A percentile compares a stretch with the other conserved stretches of the same genome.
Evolutionary conservation across 2,329 filamentous ascomycete species (phyloP).

Genomic region (Fusarium piperis): DNA sequence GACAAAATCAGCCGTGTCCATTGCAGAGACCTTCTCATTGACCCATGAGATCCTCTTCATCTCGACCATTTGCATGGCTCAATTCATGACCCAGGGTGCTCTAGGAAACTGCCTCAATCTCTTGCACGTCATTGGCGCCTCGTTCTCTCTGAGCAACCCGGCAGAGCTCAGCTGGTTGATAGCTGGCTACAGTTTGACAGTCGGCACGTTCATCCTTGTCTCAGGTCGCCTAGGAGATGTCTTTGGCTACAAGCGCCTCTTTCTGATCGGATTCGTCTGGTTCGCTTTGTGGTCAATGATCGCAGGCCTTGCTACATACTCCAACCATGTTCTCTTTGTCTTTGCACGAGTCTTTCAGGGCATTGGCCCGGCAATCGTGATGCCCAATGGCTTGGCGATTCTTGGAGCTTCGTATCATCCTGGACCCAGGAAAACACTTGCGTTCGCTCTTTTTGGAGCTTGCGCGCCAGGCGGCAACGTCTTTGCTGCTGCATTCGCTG

Average conservation of each 20-base stretch:
- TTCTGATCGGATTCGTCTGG: conserved; percentile 65
- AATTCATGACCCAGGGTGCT: conserved; percentile 39
- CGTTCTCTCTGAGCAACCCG: conserved; percentile 33
- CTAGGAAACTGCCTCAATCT: conserved; percentile 40
- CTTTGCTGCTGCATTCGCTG: conserved; percentile 52
- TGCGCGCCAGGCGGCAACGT: conserved; percentile 59
- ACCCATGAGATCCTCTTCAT: conserved; percentile 32
- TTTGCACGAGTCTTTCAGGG: conserved; percentile 66
- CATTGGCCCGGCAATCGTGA: conserved; percentile 68
- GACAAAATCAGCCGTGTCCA: conserved; percentile 32
- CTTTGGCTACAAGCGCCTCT: conserved; percentile 65
- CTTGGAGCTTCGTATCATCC: conserved; percentile 66
- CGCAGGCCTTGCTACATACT: conserved; percentile 54
- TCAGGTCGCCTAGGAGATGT: conserved; percentile 66
- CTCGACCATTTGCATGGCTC: conserved; percentile 35
- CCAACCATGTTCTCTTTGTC: conserved; percentile 57
- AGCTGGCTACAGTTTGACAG: conserved; percentile 65
- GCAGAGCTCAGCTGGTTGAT: conserved; percentile 58
- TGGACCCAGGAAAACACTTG: conserved; percentile 67
- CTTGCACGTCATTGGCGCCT: conserved; percentile 34
- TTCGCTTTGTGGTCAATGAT: conserved; percentile 63
- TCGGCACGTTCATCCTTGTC: conserved; percentile 67
- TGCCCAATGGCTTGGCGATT: conserved; percentile 73
- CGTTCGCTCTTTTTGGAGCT: conserved; percentile 62
- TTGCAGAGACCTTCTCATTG: conserved; percentile 35